Conservation (phyloP, 768 basidiomycete species). For the Mycena polygramma region DNA sequence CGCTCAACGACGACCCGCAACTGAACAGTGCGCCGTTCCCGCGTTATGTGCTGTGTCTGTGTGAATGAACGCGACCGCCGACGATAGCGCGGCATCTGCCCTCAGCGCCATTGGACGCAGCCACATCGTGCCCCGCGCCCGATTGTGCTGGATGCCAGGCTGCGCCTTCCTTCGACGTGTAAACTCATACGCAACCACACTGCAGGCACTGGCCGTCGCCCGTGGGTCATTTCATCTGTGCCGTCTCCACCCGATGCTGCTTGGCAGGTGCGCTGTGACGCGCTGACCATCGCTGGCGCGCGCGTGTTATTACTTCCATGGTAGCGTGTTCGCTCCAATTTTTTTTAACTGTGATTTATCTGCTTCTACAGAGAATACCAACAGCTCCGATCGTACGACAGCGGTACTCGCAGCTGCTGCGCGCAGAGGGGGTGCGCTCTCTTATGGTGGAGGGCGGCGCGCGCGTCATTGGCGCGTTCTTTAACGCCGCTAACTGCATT, state of each 20-base stretch:
- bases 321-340: not conserved
- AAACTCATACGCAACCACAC: slow-evolving; percentile 78
- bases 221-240: slow-evolving; percentile 71
- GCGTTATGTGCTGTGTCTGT: not conserved
- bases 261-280: slow-evolving; percentile 52
- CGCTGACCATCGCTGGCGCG: slow-evolving; percentile 77
- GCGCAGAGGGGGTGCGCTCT: slow-evolving; percentile 68
- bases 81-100: slow-evolving; percentile 67
- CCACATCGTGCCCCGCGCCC: slow-evolving; percentile 77
- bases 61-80: not conserved
- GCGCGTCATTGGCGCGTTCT: slow-evolving; percentile 75
- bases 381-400: slow-evolving; percentile 49
- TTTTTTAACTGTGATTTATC: not conserved
- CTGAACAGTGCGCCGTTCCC: slow-evolving; percentile 77
- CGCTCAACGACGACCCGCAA: slow-evolving; percentile 93
- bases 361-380: not conserved
- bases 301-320: slow-evolving; percentile 66
- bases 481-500: slow-evolving; percentile 58
- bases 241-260: slow-evolving; percentile 27
- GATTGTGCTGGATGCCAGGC: slow-evolving; percentile 82
- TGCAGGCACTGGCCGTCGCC: slow-evolving; percentile 70
- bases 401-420: slow-evolving; percentile 66
- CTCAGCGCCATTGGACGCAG: slow-evolving; percentile 40
- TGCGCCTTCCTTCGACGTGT: slow-evolving; percentile 75
- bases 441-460: slow-evolving; percentile 99